Base-by-base conservation (phyloP, 768 basidiomycete species). In the Tephrocybe sp. region DNA sequence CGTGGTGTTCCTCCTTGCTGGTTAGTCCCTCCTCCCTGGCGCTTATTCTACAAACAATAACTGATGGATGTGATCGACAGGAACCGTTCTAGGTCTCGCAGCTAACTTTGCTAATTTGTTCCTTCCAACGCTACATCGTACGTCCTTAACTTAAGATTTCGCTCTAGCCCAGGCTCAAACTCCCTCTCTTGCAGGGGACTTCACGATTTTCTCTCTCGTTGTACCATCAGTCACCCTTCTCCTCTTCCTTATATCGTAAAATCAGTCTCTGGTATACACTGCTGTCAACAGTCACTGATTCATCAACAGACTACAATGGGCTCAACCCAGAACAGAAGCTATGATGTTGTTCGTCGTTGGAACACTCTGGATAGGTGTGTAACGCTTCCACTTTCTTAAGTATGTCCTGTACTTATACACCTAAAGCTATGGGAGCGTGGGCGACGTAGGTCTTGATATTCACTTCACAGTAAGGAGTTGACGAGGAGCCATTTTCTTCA, bases 391-490 rank as follows among this genome's bases (percentile, higher is more conserved):
- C 52, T 33, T 50, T 58, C 26, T 38, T 50, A 28, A 47, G 38
- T 34, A 4, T 53, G 40, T 47, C 57, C 30, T 49, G 25, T 21
- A 39, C n/a, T 20, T 18, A 39, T 20, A 9, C 34, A 18, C 50
- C 17, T 12, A 42, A 61, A 90, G 89, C 84, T 20, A 80, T 87
- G 81, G 88, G 77, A 26, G 81, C 89, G 15, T 91, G 88, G 87
- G 70, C 86, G 20, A 76, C 77, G 87, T 90, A 65, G 65, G 81
- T 58, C 51, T 37, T 36, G 8, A 24, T 34, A 12, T 30, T 14
- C 9, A 1, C 24, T 23, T n/a, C 26, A 47, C 39, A 36, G 33
- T 21, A 37, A 51, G 28, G 48, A 28, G 18, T 17, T 40, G 18
- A 23, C 32, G 5, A 48, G n/a, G 17, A 36, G n/a, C 5, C 8